Evolutionary conservation across 768 basidiomycete genomes (phyloP).

Genomic region (Trametes cingulata): DNA sequence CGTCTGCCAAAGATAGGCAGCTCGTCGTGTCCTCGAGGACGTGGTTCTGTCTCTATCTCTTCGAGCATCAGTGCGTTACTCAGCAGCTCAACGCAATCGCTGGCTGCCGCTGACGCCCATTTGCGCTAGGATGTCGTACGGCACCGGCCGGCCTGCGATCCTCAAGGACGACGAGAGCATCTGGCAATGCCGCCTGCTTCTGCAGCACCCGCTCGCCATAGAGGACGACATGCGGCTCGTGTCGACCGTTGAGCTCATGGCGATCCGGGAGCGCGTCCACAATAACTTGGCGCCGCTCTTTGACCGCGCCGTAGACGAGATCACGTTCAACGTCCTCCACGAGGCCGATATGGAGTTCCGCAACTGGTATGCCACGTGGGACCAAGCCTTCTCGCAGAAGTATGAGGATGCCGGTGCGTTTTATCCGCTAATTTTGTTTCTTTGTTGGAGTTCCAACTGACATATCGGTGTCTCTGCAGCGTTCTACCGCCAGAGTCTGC

Average conservation of each 20-base stretch:
- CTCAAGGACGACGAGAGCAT: constrained; percentile 93
- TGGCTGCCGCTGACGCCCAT: constrained; percentile 18
- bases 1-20: constrained; percentile 66
- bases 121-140: constrained; percentile 80
- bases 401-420: constrained; percentile 76
- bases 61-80: constrained; percentile 84
- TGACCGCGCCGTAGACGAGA: constrained; percentile 73
- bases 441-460: background rate
- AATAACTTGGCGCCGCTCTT: constrained; percentile 74
- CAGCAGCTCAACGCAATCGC: background rate
- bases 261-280: constrained; percentile 82
- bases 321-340: constrained; percentile 69
- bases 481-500: constrained; percentile 85
- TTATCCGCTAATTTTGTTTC: background rate
- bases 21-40: constrained; percentile 81
- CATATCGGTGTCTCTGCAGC: constrained; percentile 39
- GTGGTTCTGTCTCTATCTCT: constrained; percentile 93
- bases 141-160: constrained; percentile 91
- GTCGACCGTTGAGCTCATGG: constrained; percentile 92
- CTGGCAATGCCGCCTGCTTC: constrained; percentile 70
- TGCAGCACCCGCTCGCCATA: constrained; percentile 86
- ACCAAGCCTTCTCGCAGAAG: constrained; percentile 75
- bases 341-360: constrained; percentile 78
- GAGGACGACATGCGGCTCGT: constrained; percentile 95
- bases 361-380: constrained; percentile 82